Base-by-base conservation (phyloP, 495 filamentous ascomycete species). In the Neurospora sp. region DNA sequence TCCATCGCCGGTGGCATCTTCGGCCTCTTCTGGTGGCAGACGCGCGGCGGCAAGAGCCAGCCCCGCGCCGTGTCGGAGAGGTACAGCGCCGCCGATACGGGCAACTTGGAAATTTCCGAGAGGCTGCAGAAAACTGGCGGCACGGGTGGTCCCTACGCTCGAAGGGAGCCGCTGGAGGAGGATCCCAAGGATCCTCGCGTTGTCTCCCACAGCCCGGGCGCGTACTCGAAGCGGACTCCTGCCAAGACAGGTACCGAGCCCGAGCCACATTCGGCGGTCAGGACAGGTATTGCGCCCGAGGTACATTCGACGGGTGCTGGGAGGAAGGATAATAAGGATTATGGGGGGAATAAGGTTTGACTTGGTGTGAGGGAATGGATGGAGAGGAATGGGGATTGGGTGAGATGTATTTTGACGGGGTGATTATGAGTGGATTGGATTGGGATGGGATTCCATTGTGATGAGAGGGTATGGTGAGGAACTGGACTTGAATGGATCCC, bases 1-100 rank as follows among this genome's bases (percentile, higher is more conserved):
- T 11, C 73, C 54, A 43, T 74, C 37, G 73, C 66, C 1, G 66
- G 43, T 4, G 78, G 39, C 43, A 4, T 80, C 70, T 72, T 73
- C 45, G 70, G 71, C 48, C 69, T 75, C 31, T 69, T 79, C n/a
- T 71, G 71, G 10, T 80, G 72, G 71, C 40, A 48, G n/a, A 80
- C 79, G 28, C 72, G 69, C 19, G 79, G 79, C 42, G 79, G 73
- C n/a, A 42, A 39, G 15, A 72, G 74, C 62, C 78, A 80, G 71
- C 78, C 79, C 15, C 73, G 73, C 39, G 69, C 73, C 31, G 71
- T 69, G 1, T 66, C 76, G 8, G 37, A 39, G 43, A 69, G 39
- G 10, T 39, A 76, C 39, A 24, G 42, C 4, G 24, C 28, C 24
- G 5, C 17, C 8, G 69, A 62, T 5, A 39, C 19, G 24, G 28